Evolutionary conservation across 2,329 filamentous ascomycete species (phyloP).

Genomic region (Pseudocercospora fijiensis): DNA sequence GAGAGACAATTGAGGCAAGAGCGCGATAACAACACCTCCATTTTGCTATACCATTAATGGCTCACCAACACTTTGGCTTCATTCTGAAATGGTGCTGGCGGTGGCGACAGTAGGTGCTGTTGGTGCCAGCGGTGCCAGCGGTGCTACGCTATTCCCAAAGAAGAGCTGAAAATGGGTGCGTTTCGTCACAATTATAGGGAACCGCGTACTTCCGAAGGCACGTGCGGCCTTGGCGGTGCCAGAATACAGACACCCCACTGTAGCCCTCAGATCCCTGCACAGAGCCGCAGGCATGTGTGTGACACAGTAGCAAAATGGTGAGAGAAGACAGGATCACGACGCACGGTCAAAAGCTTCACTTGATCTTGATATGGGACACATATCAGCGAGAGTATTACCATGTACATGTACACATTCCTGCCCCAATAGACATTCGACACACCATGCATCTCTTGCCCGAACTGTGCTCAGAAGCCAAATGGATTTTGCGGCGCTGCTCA

Average conservation of each 20-base stretch:
- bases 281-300: background rate
- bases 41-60: too few relatives aligned
- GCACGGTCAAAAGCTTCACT: background rate
- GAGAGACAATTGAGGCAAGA: too few relatives aligned
- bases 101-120: too few relatives aligned
- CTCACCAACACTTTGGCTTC: too few relatives aligned
- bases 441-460: background rate
- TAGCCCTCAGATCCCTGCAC: background rate
- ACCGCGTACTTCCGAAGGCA: too few relatives aligned
- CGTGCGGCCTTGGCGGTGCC: too few relatives aligned
- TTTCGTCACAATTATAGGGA: too few relatives aligned
- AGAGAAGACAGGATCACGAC: background rate
- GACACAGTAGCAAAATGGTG: background rate
- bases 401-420: constrained; percentile 24
- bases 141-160: too few relatives aligned
- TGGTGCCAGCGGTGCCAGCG: too few relatives aligned
- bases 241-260: background rate
- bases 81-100: too few relatives aligned
- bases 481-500: constrained; percentile 64
- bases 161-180: too few relatives aligned
- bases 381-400: constrained; percentile 26
- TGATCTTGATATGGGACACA: background rate
- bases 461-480: constrained; percentile 59
- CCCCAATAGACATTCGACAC: constrained; percentile 18
- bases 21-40: too few relatives aligned